These are phyloP conservation scores for Styphnolobium japonicum DNA, from an alignment of 306 rosid genomes.

Conservation along the genomic window DNA sequence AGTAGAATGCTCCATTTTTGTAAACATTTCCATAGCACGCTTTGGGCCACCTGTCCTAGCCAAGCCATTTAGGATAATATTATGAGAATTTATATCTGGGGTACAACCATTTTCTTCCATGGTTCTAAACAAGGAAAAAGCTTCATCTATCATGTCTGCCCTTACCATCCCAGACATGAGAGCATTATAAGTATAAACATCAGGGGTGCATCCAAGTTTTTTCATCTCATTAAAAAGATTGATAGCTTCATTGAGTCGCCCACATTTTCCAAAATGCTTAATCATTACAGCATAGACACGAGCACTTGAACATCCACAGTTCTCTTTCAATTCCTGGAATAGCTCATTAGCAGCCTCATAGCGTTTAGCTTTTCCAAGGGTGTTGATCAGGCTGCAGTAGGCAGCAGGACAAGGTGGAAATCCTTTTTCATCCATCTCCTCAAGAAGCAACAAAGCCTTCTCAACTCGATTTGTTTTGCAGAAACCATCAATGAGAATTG, in stretches of 20 bases:
- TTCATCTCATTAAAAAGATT: slow-evolving; percentile 80
- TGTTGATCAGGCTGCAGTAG: slow-evolving; percentile 90
- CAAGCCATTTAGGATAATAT: slow-evolving; percentile 75
- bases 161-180: slow-evolving; percentile 95
- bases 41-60: slow-evolving; percentile 77
- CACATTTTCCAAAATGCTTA: slow-evolving; percentile 86
- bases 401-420: slow-evolving; percentile 97
- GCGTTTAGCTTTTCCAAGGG: slow-evolving; percentile 86
- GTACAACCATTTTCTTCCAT: slow-evolving; percentile 82
- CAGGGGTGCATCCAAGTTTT: slow-evolving; percentile 77
- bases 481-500: slow-evolving; percentile 88
- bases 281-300: slow-evolving; percentile 98
- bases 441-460: slow-evolving; percentile 89
- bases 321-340: slow-evolving; percentile 88
- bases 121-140: slow-evolving; percentile 60
- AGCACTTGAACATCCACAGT: slow-evolving; percentile 80
- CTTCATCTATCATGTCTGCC: slow-evolving; percentile 73
- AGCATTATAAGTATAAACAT: slow-evolving; percentile 85
- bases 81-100: slow-evolving; percentile 79
- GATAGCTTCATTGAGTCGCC: slow-evolving; percentile 66
- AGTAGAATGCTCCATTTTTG: slow-evolving; percentile 60
- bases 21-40: slow-evolving; percentile 72
- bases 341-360: slow-evolving; percentile 91
- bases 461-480: slow-evolving; percentile 88
- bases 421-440: slow-evolving; percentile 95